These are phyloP conservation scores for Pseudocercospora musae DNA, from an alignment of 2,329 filamentous ascomycete genomes.

Conservation along the genomic window DNA sequence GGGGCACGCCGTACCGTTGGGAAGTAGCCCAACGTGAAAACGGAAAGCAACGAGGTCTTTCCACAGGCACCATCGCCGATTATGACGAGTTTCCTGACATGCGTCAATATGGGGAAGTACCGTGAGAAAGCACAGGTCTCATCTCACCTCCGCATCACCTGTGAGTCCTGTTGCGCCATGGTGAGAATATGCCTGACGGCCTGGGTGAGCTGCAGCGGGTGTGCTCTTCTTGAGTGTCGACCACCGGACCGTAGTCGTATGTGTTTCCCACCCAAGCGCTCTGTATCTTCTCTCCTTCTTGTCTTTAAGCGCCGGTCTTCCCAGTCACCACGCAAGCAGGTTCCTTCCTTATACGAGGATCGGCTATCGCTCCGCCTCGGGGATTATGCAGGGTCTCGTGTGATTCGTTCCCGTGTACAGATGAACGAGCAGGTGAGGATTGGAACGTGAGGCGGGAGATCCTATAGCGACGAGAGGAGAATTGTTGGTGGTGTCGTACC, in stretches of 20 bases:
- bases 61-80: conserved; percentile 97
- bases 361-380: neutral
- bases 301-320: neutral
- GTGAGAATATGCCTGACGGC: conserved; percentile 9
- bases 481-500: conserved; percentile 1
- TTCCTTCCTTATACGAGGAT: conserved; percentile 3
- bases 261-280: neutral
- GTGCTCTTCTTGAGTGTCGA: neutral
- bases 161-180: conserved; percentile 39
- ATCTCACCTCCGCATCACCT: conserved; percentile 39
- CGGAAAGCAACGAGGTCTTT: conserved; percentile 94
- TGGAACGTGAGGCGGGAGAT: neutral
- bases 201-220: neutral
- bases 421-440: neutral
- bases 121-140: neutral
- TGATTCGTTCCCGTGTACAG: neutral
- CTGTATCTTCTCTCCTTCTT: neutral
- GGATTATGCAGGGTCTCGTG: conserved; percentile 15
- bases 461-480: neutral
- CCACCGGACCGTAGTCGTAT: neutral
- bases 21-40: conserved; percentile 97
- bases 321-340: neutral
- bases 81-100: conserved; percentile 82
- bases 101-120: conserved; percentile 18
- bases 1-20: conserved; percentile 73